Evolutionary conservation across 73 alveolate species (phyloP).

Genomic region (Paramecium sonneborni): DNA sequence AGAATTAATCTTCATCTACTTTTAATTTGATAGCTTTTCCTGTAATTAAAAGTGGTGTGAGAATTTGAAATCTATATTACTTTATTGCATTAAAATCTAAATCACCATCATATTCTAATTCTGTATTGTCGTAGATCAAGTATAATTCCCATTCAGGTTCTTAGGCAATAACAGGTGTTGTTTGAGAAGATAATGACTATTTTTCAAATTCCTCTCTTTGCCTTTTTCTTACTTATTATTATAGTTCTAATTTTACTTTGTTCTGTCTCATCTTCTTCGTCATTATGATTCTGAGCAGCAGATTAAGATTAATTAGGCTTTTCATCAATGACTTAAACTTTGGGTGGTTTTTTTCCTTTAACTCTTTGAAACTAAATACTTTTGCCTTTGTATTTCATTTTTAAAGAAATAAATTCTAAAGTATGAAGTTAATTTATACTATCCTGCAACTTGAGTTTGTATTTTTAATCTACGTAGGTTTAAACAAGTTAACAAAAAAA

Average conservation of each 20-base stretch:
- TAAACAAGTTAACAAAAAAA: slow-evolving; percentile 55
- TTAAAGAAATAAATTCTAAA: slow-evolving; percentile 57
- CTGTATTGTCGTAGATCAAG: slow-evolving; percentile 31
- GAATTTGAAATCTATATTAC: slow-evolving; percentile 31
- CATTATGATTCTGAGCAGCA: neutral
- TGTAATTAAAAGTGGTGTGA: slow-evolving; percentile 51
- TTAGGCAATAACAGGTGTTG: neutral
- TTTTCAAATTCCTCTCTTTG: slow-evolving; percentile 5
- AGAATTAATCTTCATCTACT: slow-evolving; percentile 39
- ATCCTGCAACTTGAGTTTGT: slow-evolving; percentile 57
- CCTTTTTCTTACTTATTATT: neutral
- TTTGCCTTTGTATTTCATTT: slow-evolving; percentile 69
- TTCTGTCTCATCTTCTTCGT: slow-evolving; percentile 60
- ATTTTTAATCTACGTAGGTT: slow-evolving; percentile 59
- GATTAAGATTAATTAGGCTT: slow-evolving; percentile 47
- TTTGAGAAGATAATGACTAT: neutral
- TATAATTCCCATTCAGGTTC: slow-evolving; percentile 61
- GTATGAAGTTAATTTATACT: neutral
- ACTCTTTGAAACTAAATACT: slow-evolving; percentile 67
- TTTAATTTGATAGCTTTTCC: slow-evolving; percentile 64
- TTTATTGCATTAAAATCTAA: neutral
- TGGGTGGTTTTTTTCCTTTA: slow-evolving; percentile 74
- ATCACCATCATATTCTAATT: slow-evolving; percentile 62
- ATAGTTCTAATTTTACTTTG: slow-evolving; percentile 14
- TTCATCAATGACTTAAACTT: slow-evolving; percentile 62